phyloP scores from a whole-genome alignment of 495 filamentous ascomycete genomes.

The Pyrenopolyporus hunteri region DNA sequence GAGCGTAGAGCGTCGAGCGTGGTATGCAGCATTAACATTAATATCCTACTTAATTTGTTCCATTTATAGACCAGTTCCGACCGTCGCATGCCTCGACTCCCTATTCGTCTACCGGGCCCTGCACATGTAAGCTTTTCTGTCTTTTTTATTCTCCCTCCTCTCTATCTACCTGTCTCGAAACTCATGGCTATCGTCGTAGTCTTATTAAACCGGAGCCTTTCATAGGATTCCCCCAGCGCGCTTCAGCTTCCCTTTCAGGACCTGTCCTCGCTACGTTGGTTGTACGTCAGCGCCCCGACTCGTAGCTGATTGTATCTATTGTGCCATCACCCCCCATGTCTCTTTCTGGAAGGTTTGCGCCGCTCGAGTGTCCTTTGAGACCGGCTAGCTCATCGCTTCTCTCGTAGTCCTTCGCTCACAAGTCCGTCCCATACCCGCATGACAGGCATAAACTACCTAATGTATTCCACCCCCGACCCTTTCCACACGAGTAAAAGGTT shows the following conservation, averaged over 20 bases:
- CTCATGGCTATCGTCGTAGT: constrained; percentile 32
- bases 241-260: constrained; percentile 41
- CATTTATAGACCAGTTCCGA: constrained; percentile 38
- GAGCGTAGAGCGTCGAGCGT: constrained; percentile 26
- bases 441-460: constrained; percentile 23
- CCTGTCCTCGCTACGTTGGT: constrained; percentile 31
- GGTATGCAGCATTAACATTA: constrained; percentile 38
- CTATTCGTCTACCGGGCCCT: constrained; percentile 27
- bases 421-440: constrained; percentile 39
- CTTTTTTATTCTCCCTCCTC: background rate
- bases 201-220: constrained; percentile 31
- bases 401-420: constrained; percentile 20
- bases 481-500: constrained; percentile 23
- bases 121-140: constrained; percentile 9
- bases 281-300: constrained; percentile 31
- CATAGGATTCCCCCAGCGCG: constrained; percentile 37
- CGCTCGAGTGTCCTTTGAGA: constrained; percentile 24
- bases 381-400: constrained; percentile 28
- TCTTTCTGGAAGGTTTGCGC: constrained; percentile 41
- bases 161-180: constrained; percentile 24
- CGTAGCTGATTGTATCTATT: constrained; percentile 18
- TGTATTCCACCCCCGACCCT: constrained; percentile 26
- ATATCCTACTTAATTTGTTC: constrained; percentile 40
- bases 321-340: constrained; percentile 33
- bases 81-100: constrained; percentile 37